These are phyloP conservation scores for Solanum stenotomum DNA, from an alignment of 257 asterid species.

Conservation along the genomic window DNA sequence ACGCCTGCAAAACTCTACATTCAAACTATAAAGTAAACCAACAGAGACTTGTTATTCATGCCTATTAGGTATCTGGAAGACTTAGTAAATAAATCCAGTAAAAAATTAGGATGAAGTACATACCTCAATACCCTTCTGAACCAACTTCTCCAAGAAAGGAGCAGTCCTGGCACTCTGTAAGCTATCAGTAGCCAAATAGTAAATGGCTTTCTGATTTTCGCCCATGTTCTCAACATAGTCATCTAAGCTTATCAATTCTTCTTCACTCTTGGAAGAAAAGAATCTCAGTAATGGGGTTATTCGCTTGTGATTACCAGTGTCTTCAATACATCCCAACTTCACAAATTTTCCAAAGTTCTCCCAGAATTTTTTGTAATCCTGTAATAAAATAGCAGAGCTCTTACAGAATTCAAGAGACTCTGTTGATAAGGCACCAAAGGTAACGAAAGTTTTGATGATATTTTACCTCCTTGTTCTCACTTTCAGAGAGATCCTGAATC, in stretches of 20 bases:
- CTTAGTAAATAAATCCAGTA: not conserved
- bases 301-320: constrained; percentile 90
- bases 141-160: constrained; percentile 85
- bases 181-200: constrained; percentile 94
- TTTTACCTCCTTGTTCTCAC: constrained; percentile 79
- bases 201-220: constrained; percentile 86
- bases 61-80: not conserved
- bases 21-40: not conserved
- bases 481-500: constrained; percentile 97
- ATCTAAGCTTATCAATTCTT: constrained; percentile 80
- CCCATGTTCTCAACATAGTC: constrained; percentile 94
- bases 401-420: not conserved
- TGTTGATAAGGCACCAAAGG: not conserved
- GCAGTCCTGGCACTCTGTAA: constrained; percentile 93
- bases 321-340: constrained; percentile 95
- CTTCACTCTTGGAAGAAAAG: constrained; percentile 85
- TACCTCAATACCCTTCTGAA: constrained; percentile 95
- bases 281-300: constrained; percentile 79
- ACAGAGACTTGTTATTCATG: not conserved
- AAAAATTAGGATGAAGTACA: not conserved
- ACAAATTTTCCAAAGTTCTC: constrained; percentile 92
- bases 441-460: not conserved
- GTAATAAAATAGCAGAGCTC: constrained; percentile 2
- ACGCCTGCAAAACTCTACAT: not conserved
- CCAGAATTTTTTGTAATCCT: constrained; percentile 99